Percentiles rank a stretch among this genome's conserved stretches.
Evolutionary conservation across 129 eudicot species (phyloP).

Genomic region (Logfia minima): DNA sequence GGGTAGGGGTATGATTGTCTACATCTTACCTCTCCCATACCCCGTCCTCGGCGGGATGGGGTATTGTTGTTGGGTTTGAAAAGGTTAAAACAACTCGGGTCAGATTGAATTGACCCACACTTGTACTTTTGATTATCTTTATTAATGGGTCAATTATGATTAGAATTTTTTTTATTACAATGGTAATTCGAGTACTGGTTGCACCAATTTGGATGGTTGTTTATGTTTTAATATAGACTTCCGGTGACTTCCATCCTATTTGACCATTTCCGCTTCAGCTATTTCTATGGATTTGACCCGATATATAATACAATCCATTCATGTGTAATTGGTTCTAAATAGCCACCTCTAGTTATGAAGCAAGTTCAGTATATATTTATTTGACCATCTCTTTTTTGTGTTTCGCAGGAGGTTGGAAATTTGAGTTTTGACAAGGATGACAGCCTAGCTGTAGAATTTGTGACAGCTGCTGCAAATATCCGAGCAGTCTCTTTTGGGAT

Average conservation of each 20-base stretch:
- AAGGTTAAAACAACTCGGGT: no score
- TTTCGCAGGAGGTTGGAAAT: constrained; percentile 76
- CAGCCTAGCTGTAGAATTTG: constrained; percentile 90
- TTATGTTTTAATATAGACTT: not conserved
- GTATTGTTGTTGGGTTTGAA: no score
- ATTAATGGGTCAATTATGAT: no score
- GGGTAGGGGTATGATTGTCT: no score
- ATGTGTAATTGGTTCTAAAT: not conserved
- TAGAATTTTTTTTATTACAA: no score
- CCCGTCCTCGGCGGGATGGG: no score
- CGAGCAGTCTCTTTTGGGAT: constrained; percentile 93
- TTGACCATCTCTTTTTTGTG: not conserved
- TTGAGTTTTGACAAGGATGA: constrained; percentile 92
- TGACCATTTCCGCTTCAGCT: not conserved
- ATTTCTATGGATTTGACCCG: not conserved
- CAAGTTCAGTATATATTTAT: not conserved
- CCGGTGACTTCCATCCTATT: not conserved
- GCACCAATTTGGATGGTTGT: not conserved
- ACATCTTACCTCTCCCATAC: no score
- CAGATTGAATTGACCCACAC: no score
- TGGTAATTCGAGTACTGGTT: no score
- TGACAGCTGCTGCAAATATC: constrained; percentile 98
- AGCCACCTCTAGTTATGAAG: constrained; percentile 5
- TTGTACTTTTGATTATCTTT: no score
- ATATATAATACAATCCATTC: not conserved